Conservation (phyloP, 108 stramenopile genomes). For the Mediolabrus comicus region DNA sequence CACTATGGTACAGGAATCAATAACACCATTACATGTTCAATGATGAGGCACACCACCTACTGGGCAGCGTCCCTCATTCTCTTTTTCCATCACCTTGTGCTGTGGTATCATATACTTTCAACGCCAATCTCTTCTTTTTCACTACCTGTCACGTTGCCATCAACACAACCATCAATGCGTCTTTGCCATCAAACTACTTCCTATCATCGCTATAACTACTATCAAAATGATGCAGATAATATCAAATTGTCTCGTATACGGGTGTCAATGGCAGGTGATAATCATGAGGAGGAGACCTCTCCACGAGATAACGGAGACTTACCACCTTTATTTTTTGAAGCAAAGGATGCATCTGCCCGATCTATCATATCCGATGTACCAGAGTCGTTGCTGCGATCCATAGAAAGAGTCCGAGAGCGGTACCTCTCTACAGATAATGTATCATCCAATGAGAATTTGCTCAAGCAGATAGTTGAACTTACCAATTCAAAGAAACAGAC, state of each 20-base stretch:
- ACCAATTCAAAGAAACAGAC: conserved; percentile 8
- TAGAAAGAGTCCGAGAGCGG: conserved; percentile 14
- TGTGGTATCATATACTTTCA: no score
- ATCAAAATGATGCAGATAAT: background rate
- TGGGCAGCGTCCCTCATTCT: no score
- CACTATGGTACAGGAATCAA: no score
- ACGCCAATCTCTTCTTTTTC: conserved; percentile 3
- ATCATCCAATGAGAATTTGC: conserved; percentile 11
- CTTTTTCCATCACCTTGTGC: no score
- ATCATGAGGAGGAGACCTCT: background rate
- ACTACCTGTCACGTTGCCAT: background rate
- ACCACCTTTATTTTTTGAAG: conserved; percentile 19
- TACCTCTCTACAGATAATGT: background rate
- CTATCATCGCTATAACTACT: background rate
- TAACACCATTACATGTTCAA: no score
- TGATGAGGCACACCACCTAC: no score
- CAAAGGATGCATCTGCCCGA: conserved; percentile 4
- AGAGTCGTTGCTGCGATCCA: conserved; percentile 14
- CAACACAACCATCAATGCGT: background rate
- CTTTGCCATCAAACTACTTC: background rate
- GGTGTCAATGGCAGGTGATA: background rate
- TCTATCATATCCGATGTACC: conserved; percentile 4
- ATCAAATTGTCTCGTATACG: background rate
- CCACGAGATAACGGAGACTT: background rate
- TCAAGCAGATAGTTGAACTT: conserved; percentile 31